phyloP scores from a whole-genome alignment of 768 basidiomycete species.

The Rubroboletus satanas region DNA sequence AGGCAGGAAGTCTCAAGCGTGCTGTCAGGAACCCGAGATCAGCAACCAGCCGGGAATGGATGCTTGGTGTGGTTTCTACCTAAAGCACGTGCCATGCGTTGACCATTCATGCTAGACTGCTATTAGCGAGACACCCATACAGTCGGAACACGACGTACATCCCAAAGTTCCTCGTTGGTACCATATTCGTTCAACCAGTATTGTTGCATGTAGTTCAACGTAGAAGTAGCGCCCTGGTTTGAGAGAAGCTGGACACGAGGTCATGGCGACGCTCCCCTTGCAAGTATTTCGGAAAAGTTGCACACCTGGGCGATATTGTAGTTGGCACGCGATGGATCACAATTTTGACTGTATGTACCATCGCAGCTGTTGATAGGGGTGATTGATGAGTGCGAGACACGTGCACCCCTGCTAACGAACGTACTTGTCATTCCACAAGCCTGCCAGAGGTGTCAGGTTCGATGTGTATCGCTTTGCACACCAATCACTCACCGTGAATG shows the following conservation, averaged over 20 bases:
- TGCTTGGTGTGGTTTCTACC: constrained; percentile 10
- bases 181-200: constrained; percentile 64
- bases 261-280: neutral
- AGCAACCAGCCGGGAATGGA: neutral
- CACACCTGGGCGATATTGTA: constrained; percentile 44
- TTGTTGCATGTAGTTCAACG: constrained; percentile 56
- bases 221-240: constrained; percentile 54
- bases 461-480: neutral
- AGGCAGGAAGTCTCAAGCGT: constrained; percentile 59
- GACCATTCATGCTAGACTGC: constrained; percentile 60
- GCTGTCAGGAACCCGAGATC: constrained; percentile 32
- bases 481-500: constrained; percentile 55
- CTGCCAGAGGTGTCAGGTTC: constrained; percentile 29
- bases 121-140: constrained; percentile 1
- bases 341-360: constrained; percentile 33
- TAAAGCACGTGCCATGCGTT: constrained; percentile 57
- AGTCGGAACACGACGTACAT: constrained; percentile 37
- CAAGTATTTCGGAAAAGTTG: neutral
- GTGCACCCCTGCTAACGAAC: constrained; percentile 13
- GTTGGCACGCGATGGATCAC: constrained; percentile 38
- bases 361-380: constrained; percentile 46
- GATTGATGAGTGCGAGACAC: neutral
- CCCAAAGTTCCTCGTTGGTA: constrained; percentile 62
- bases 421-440: constrained; percentile 66
- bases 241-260: constrained; percentile 44